These are phyloP conservation scores for Meredithiella fracta DNA, from an alignment of 2,329 filamentous ascomycete genomes.

Conservation along the genomic window DNA sequence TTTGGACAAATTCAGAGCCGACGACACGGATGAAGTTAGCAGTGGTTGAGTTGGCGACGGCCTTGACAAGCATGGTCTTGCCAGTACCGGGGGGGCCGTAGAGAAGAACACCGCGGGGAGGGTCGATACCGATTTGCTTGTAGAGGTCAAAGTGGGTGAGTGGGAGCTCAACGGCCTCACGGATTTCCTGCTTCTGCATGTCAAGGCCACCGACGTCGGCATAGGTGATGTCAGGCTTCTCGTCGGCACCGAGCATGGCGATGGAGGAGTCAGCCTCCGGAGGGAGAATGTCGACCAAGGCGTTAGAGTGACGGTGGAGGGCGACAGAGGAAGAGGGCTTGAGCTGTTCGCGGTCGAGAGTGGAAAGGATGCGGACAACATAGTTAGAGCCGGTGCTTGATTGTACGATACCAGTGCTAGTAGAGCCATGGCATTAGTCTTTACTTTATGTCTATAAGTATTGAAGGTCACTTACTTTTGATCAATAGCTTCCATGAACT, in stretches of 20 bases:
- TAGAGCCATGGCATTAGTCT: too few species aligned
- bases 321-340: conserved; percentile 97
- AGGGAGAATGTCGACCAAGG: conserved; percentile 94
- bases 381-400: conserved; percentile 98
- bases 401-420: conserved; percentile 94
- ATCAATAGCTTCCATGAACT: conserved; percentile 99
- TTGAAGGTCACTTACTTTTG: conserved; percentile 55
- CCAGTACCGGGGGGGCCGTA: conserved; percentile 93
- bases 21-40: conserved; percentile 97
- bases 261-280: conserved; percentile 97
- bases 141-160: conserved; percentile 97
- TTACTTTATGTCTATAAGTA: conserved; percentile 14
- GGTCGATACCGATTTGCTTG: conserved; percentile 98
- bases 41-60: conserved; percentile 93
- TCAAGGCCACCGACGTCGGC: conserved; percentile 94
- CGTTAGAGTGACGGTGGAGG: conserved; percentile 94
- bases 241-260: conserved; percentile 88
- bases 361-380: conserved; percentile 93
- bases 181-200: conserved; percentile 99
- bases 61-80: conserved; percentile 97
- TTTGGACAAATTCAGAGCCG: conserved; percentile 96
- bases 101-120: conserved; percentile 84
- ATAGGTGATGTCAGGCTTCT: conserved; percentile 97
- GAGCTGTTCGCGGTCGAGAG: conserved; percentile 91
- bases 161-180: conserved; percentile 91